Evolutionary conservation across 1,284 basidiomycete genomes (phyloP).

Genomic region (Ustilago sp.): DNA sequence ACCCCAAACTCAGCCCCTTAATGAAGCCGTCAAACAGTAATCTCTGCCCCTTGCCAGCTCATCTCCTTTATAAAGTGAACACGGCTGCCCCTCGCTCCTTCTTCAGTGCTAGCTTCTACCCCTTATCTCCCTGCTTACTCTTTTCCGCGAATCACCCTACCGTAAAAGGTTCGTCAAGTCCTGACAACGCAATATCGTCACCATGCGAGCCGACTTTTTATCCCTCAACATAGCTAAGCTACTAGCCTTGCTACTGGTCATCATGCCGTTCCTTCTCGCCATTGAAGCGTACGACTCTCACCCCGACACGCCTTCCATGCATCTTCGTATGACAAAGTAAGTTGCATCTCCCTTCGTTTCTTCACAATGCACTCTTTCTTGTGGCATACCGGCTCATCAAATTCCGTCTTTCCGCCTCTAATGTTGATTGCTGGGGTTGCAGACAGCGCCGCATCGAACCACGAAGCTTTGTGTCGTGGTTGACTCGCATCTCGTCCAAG

Average conservation of each 20-base stretch:
- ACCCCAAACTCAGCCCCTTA: background rate
- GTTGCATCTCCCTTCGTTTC: background rate
- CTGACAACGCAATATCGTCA: background rate
- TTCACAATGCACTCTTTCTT: background rate
- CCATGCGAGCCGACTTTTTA: constrained; percentile 12
- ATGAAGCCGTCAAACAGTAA: background rate
- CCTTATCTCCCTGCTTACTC: background rate
- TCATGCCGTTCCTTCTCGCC: constrained; percentile 20
- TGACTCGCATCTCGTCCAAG: constrained; percentile 30
- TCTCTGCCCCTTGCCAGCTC: background rate
- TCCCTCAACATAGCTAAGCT: constrained; percentile 30
- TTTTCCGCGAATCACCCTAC: background rate
- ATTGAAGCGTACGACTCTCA: constrained; percentile 8
- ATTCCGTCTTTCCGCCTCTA: background rate
- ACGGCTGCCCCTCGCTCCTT: background rate
- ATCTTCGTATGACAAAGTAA: constrained; percentile 21
- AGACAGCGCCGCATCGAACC: constrained; percentile 18
- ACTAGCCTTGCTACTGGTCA: constrained; percentile 18
- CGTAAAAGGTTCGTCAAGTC: background rate
- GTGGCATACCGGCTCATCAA: background rate
- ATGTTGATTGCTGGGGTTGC: background rate
- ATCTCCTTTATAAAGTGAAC: background rate
- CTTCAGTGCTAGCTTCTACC: background rate
- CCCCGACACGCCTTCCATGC: background rate
- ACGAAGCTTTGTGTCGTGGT: constrained; percentile 25